Evolutionary conservation across 169 alveolate species (phyloP).

Genomic region (Amoebophrya sp.): DNA sequence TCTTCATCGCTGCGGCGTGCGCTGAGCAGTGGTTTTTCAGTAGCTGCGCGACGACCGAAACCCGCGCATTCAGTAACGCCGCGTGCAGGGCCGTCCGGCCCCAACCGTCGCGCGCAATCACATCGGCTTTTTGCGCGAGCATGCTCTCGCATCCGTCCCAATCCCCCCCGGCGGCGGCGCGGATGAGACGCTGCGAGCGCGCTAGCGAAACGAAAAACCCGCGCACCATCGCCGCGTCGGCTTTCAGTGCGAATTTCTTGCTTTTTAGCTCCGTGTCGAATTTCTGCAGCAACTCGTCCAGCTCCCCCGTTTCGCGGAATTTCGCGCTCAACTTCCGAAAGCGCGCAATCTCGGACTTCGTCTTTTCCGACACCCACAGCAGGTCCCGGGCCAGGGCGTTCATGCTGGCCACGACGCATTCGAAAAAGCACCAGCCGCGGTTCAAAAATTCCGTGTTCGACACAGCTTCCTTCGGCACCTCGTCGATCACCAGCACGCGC

Average conservation of each 20-base stretch:
- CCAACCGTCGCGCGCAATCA: background rate
- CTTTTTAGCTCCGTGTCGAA: background rate
- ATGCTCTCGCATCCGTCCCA: background rate
- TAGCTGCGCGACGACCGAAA: background rate
- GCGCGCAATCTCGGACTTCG: too few relatives aligned
- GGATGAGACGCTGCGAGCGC: background rate
- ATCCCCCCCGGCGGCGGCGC: background rate
- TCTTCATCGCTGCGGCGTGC: background rate
- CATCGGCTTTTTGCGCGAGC: background rate
- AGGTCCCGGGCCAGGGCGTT: background rate
- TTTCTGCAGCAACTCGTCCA: background rate
- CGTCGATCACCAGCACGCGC: background rate
- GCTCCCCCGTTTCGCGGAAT: background rate
- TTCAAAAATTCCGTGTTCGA: background rate
- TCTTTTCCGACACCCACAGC: background rate
- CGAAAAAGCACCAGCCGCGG: conserved; percentile 17
- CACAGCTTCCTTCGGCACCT: background rate
- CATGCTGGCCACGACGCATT: background rate
- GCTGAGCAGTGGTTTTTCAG: background rate
- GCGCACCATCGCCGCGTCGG: background rate
- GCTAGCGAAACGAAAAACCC: background rate
- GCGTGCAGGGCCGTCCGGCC: background rate
- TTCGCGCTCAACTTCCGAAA: background rate
- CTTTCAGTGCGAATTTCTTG: background rate
- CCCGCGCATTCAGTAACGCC: background rate